A percentile compares a stretch with the other conserved stretches of the same genome.
Conservation (phyloP, 2,329 filamentous ascomycete species). For the Aspergillus alliaceus region DNA sequence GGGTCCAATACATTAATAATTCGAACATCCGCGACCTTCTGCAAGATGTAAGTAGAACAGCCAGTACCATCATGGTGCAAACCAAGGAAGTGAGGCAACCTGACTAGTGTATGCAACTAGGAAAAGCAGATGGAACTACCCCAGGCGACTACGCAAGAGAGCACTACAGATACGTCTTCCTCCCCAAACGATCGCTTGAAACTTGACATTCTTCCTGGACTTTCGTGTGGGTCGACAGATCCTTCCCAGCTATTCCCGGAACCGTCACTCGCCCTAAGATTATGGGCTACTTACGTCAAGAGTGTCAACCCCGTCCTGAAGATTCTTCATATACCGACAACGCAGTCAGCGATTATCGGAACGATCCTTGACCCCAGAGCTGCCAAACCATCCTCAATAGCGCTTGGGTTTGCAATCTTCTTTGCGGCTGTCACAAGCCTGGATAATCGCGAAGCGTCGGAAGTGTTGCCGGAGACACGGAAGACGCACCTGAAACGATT, state of each 20-base stretch:
- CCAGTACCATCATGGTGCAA: too few relatives aligned
- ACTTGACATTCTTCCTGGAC: too few relatives aligned
- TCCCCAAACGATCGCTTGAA: too few relatives aligned
- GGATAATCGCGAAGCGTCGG: background rate
- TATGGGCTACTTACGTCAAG: background rate
- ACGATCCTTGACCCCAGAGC: background rate
- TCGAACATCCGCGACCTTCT: background rate
- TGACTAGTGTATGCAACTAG: too few relatives aligned
- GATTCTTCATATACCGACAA: background rate
- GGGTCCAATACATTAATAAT: background rate
- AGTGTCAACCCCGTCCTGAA: background rate
- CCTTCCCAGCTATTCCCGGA: too few relatives aligned
- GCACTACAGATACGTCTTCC: too few relatives aligned
- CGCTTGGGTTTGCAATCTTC: background rate
- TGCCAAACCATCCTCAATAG: background rate
- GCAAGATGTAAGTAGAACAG: too few relatives aligned
- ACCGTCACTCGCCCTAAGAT: background rate
- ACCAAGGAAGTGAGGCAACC: too few relatives aligned
- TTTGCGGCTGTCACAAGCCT: background rate
- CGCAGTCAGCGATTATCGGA: background rate
- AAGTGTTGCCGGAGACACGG: background rate
- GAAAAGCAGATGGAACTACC: too few relatives aligned
- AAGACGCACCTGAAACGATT: background rate
- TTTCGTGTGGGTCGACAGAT: too few relatives aligned
- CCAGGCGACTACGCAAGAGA: too few relatives aligned